These are phyloP conservation scores for Coniochaeta pulveracea DNA, from an alignment of 2,329 filamentous ascomycete genomes.

Conservation along the genomic window DNA sequence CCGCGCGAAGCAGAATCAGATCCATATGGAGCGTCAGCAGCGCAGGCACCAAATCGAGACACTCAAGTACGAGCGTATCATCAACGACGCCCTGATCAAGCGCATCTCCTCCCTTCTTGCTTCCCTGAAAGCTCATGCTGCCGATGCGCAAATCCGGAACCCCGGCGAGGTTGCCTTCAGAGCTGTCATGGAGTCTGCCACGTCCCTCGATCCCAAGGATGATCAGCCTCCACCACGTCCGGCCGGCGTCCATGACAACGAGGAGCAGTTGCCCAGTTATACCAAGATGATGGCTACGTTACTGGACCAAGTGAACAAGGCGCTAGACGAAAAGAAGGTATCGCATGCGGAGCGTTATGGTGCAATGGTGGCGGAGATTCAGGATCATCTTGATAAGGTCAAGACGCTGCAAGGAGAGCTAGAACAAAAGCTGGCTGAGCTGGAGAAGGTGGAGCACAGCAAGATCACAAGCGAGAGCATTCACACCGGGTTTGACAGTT, in stretches of 20 bases:
- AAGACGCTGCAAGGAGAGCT: constrained; percentile 67
- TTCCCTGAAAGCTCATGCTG: constrained; percentile 63
- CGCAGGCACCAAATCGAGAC: constrained; percentile 83
- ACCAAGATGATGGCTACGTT: constrained; percentile 98
- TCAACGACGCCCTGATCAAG: constrained; percentile 82
- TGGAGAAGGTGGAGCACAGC: constrained; percentile 73
- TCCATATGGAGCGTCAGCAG: constrained; percentile 80
- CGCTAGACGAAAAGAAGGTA: constrained; percentile 65
- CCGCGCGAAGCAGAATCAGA: constrained; percentile 93
- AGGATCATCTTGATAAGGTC: constrained; percentile 67
- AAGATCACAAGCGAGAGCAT: constrained; percentile 93
- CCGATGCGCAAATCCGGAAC: constrained; percentile 50
- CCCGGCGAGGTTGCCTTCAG: constrained; percentile 81
- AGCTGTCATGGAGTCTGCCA: constrained; percentile 72
- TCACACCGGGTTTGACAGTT: constrained; percentile 84
- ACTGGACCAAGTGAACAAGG: constrained; percentile 82
- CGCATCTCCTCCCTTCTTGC: constrained; percentile 73
- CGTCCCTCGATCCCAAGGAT: constrained; percentile 53
- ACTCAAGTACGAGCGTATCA: constrained; percentile 79
- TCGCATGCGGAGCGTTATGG: constrained; percentile 54
- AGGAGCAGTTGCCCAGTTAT: constrained; percentile 68
- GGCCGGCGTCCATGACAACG: constrained; percentile 65
- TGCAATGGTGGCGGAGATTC: constrained; percentile 69
- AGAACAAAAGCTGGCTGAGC: constrained; percentile 58
- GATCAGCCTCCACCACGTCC: constrained; percentile 65